phyloP scores from a whole-genome alignment of 176 grass and related monocot species.

The Puya raimondii region DNA sequence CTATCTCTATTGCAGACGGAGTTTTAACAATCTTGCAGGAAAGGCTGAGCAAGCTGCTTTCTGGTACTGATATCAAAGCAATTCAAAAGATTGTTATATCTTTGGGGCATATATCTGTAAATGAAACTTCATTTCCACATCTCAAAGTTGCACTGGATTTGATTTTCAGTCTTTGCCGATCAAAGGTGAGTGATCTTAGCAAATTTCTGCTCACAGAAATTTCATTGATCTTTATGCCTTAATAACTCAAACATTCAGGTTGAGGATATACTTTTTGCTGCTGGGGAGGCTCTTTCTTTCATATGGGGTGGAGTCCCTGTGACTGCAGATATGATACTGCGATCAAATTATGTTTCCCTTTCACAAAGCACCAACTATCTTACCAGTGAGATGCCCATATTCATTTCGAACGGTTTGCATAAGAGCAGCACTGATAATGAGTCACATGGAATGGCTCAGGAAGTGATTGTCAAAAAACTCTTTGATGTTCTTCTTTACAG shows the following conservation, averaged over 20 bases:
- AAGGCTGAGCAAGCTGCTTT: constrained; percentile 63
- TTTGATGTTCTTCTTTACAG: constrained; percentile 81
- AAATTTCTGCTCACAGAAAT: background rate
- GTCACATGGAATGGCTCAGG: constrained; percentile 40
- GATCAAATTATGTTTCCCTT: constrained; percentile 83
- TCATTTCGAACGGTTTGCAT: constrained; percentile 24
- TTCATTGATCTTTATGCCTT: constrained; percentile 4
- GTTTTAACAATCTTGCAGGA: constrained; percentile 53
- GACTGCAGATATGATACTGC: constrained; percentile 64
- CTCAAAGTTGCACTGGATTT: constrained; percentile 65
- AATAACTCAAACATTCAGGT: constrained; percentile 38
- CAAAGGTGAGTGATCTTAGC: constrained; percentile 43
- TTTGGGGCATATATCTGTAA: constrained; percentile 83
- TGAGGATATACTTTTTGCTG: constrained; percentile 91
- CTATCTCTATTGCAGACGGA: constrained; percentile 38
- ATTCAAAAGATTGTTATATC: constrained; percentile 85
- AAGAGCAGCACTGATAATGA: constrained; percentile 48
- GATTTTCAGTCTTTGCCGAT: constrained; percentile 77
- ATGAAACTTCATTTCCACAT: constrained; percentile 70
- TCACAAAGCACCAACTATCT: constrained; percentile 79
- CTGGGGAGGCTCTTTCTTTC: constrained; percentile 85
- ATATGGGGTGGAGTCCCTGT: constrained; percentile 93
- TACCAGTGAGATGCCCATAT: constrained; percentile 47
- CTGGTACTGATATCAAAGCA: constrained; percentile 88
- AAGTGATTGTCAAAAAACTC: constrained; percentile 73